Evolutionary conservation across 148 eudicot species (phyloP), one percentile per base, ranked within the genome.

Genomic region (Linanthus parryae): DNA sequence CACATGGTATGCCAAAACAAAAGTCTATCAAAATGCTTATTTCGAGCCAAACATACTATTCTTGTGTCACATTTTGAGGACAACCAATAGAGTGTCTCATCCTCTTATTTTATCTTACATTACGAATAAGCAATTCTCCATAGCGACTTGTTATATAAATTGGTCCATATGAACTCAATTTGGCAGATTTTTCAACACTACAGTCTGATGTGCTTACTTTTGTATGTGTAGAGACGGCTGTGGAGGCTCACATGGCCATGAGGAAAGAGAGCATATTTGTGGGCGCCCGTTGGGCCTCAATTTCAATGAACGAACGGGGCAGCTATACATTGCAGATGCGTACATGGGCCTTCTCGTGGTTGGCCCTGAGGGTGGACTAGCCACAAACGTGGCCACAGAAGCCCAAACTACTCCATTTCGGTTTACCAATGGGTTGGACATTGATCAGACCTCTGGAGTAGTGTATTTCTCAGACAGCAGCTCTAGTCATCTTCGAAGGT

Each of bases 381-480:
- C 95, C 27, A 69, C 52, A 2, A 58, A 19, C 11, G 36, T 90
- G 34, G 67, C 70, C 14, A 59, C 73, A 6, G 38, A 79, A 46
- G 88, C 63, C 3, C 71, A 75, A 41, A 81, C 73, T 1, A 8
- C 66, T 44, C 73, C 79, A 2, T 71, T 83, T 34, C 58, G 61
- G 20, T 77, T 91, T 68, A 61, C 87, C 37, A 91, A 91, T 58
- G 69, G 75, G 18, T 46, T 86, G 52, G 95, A 91, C 56, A 73
- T 91, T 57, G 83, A 86, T 61, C 75, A 79, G 15, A 28, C 18
- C 1, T 70, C 7, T 57, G 94, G 83, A 19, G 54, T 61, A 0
- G 71, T 91, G n/a, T 86, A 81, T 58, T 86, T 91, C 26, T 80
- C 95, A 13, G 81, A 72, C 37, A 83, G 89, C 68, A 91, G 98